Evolutionary conservation across 768 basidiomycete species (phyloP).

Genomic region (Hebeloma cylindrosporum): DNA sequence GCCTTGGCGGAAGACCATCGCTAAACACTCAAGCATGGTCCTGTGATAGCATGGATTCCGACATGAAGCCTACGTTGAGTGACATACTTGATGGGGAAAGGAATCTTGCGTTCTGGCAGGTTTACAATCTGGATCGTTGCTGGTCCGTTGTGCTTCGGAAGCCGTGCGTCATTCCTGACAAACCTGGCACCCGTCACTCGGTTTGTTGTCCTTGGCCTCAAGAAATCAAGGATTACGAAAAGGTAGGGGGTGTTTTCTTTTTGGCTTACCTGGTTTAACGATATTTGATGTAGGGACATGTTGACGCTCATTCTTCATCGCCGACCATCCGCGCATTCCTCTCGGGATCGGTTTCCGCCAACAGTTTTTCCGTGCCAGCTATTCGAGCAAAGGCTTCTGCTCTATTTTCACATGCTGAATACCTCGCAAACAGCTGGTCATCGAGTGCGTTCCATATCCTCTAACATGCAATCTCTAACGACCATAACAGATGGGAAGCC

Average conservation of each 20-base stretch:
- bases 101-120: constrained; percentile 80
- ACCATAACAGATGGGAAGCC: constrained; percentile 39
- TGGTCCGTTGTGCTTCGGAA: constrained; percentile 77
- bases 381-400: constrained; percentile 77
- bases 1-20: constrained; percentile 53
- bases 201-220: constrained; percentile 81
- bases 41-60: constrained; percentile 37
- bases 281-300: constrained; percentile 49
- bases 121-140: constrained; percentile 76
- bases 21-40: constrained; percentile 36
- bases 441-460: constrained; percentile 41
- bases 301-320: constrained; percentile 49
- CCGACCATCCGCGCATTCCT: constrained; percentile 66
- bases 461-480: constrained; percentile 3
- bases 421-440: constrained; percentile 60
- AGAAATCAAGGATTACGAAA: constrained; percentile 68
- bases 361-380: constrained; percentile 62
- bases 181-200: constrained; percentile 51
- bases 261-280: neutral
- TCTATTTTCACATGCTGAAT: constrained; percentile 67
- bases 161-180: constrained; percentile 65
- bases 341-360: constrained; percentile 52
- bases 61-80: constrained; percentile 58
- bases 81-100: constrained; percentile 67
- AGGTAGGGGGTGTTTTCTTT: constrained; percentile 40